These are phyloP conservation scores for Micractinium conductrix DNA, from an alignment of 139 green algal genomes.

Conservation along the genomic window DNA sequence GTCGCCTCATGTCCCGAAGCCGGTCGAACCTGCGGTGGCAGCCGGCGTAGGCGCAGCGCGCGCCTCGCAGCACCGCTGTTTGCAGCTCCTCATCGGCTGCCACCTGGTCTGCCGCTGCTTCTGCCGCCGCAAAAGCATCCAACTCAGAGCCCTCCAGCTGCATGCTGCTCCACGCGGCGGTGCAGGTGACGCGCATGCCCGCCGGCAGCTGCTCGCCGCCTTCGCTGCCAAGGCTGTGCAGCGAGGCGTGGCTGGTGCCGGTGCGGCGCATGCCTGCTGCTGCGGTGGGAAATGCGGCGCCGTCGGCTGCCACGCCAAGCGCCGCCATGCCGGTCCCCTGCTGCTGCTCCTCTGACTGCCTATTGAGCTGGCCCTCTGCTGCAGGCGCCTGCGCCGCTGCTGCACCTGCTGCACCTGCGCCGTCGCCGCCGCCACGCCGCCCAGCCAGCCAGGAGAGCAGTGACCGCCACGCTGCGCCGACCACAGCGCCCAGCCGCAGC, in stretches of 20 bases:
- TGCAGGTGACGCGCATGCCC: not conserved
- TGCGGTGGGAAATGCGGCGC: no score
- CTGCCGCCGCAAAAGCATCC: not conserved
- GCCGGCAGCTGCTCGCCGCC: not conserved
- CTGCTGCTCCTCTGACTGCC: not conserved
- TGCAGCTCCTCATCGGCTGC: not conserved
- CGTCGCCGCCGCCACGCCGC: not conserved
- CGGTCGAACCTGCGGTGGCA: slow-evolving; percentile 29
- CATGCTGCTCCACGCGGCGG: not conserved
- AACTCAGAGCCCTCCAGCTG: not conserved
- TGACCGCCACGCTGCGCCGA: not conserved
- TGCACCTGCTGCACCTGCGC: no score
- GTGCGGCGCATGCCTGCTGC: not conserved
- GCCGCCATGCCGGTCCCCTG: not conserved
- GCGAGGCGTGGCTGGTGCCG: slow-evolving; percentile 3
- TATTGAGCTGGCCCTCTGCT: no score
- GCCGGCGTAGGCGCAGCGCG: slow-evolving; percentile 14
- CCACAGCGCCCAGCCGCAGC: not conserved
- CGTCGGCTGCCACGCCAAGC: not conserved
- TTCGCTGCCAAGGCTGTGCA: slow-evolving; percentile 2
- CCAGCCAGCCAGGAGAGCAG: not conserved
- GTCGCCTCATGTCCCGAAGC: slow-evolving; percentile 20
- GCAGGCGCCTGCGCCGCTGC: not conserved
- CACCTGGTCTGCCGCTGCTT: not conserved
- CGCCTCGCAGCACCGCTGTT: not conserved